These are phyloP conservation scores for Xylariaceae sp. DNA, from an alignment of 2,329 filamentous ascomycete species.

Conservation along the genomic window DNA sequence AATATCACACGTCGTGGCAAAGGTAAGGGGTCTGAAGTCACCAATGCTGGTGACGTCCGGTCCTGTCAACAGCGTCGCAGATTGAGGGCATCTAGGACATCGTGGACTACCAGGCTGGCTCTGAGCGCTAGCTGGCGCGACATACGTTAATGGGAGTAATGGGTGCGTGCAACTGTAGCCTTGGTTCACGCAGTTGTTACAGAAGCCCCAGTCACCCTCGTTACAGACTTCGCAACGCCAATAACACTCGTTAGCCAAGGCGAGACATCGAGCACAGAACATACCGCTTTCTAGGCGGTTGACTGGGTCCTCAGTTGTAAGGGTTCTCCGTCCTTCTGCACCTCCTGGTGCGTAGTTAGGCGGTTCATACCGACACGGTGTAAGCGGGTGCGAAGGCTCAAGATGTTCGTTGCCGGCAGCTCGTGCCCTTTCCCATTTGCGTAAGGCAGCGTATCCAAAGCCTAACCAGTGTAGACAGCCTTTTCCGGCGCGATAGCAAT, in stretches of 20 bases:
- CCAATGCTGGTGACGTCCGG: slow-evolving; percentile 51
- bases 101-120: slow-evolving; percentile 45
- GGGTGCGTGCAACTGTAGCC: slow-evolving; percentile 81
- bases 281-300: slow-evolving; percentile 74
- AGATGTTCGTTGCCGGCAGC: slow-evolving; percentile 43
- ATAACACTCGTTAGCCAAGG: slow-evolving; percentile 79
- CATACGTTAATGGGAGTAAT: slow-evolving; percentile 74
- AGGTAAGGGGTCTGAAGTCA: slow-evolving; percentile 68
- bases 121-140: slow-evolving; percentile 19
- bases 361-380: slow-evolving; percentile 57
- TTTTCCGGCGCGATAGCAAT: slow-evolving; percentile 75
- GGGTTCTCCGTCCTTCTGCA: slow-evolving; percentile 57
- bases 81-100: slow-evolving; percentile 45
- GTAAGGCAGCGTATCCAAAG: slow-evolving; percentile 74
- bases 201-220: slow-evolving; percentile 93
- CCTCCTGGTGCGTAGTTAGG: slow-evolving; percentile 54
- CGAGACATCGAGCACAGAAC: slow-evolving; percentile 78
- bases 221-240: slow-evolving; percentile 91
- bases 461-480: slow-evolving; percentile 90
- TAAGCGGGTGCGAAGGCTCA: slow-evolving; percentile 60
- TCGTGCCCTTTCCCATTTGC: slow-evolving; percentile 62
- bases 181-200: slow-evolving; percentile 82
- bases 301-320: slow-evolving; percentile 69
- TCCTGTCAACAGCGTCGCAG: slow-evolving; percentile 52
- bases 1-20: slow-evolving; percentile 77